A percentile compares a stretch with the other conserved stretches of the same genome.
Evolutionary conservation across 2,329 filamentous ascomycete genomes (phyloP).

Genomic region (Neonectria punicea): DNA sequence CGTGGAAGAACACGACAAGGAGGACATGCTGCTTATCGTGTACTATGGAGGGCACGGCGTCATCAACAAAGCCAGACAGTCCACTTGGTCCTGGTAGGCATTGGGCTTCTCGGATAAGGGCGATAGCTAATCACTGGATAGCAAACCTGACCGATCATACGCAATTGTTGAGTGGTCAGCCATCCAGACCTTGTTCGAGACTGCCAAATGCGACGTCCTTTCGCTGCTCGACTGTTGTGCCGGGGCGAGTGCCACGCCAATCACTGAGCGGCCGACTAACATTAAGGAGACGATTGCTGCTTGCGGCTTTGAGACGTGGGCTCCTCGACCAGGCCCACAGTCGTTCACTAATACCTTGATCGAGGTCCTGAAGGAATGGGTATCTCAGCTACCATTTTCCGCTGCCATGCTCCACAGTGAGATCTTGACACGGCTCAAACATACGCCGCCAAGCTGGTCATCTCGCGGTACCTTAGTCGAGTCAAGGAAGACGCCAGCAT

Average conservation of each 20-base stretch:
- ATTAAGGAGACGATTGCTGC: conserved; percentile 44
- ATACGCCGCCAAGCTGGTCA: conserved; percentile 38
- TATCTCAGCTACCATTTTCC: conserved; percentile 39
- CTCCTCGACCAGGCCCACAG: conserved; percentile 37
- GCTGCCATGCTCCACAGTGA: conserved; percentile 43
- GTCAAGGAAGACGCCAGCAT: conserved; percentile 41
- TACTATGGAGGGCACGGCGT: conserved; percentile 41
- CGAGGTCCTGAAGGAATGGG: conserved; percentile 42
- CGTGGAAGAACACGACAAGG: conserved; percentile 41
- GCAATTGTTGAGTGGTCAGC: conserved; percentile 44
- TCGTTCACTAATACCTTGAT: conserved; percentile 42
- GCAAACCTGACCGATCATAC: conserved; percentile 37
- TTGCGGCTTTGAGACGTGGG: conserved; percentile 42
- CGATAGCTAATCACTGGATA: conserved; percentile 26
- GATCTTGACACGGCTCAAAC: conserved; percentile 40
- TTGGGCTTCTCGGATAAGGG: background rate
- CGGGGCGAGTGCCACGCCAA: conserved; percentile 40
- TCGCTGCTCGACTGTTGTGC: conserved; percentile 41
- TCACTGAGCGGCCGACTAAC: conserved; percentile 40
- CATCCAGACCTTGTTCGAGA: conserved; percentile 43
- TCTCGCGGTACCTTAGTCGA: conserved; percentile 37
- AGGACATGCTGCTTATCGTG: conserved; percentile 41
- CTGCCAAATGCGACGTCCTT: conserved; percentile 41
- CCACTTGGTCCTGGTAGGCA: conserved; percentile 42
- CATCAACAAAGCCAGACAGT: conserved; percentile 42